Conservation (phyloP, 768 basidiomycete species). For the Lactifluus subvellereus region DNA sequence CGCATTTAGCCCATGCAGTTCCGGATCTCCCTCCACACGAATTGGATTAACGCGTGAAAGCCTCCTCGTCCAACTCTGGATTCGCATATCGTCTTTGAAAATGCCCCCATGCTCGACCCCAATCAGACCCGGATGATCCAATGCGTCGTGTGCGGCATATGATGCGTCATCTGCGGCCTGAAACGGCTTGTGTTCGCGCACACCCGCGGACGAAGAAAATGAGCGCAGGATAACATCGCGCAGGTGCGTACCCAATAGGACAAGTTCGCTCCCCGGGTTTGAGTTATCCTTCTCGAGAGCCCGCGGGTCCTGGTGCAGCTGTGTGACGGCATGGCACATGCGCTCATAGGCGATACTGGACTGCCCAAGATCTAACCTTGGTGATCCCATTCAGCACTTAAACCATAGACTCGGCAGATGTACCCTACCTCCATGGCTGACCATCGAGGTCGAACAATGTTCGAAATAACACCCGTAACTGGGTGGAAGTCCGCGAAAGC, state of each 20-base stretch:
- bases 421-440: constrained; percentile 43
- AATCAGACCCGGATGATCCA: constrained; percentile 35
- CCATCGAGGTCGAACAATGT: constrained; percentile 41
- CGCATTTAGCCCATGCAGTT: constrained; percentile 53
- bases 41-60: constrained; percentile 57
- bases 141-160: constrained; percentile 35
- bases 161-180: constrained; percentile 37
- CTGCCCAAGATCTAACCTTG: constrained; percentile 59
- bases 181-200: constrained; percentile 33
- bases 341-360: constrained; percentile 61
- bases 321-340: constrained; percentile 60
- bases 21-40: constrained; percentile 72
- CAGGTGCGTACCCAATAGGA: constrained; percentile 65
- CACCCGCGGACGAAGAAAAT: constrained; percentile 35
- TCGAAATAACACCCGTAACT: constrained; percentile 54
- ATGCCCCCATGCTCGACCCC: constrained; percentile 36
- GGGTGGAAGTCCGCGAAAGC: constrained; percentile 42
- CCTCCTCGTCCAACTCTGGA: constrained; percentile 76
- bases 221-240: constrained; percentile 64
- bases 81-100: constrained; percentile 66
- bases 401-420: neutral
- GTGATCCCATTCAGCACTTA: constrained; percentile 2
- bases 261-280: constrained; percentile 39
- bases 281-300: constrained; percentile 32
- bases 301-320: constrained; percentile 50